Evolutionary conservation across 2,329 filamentous ascomycete genomes (phyloP).

Genomic region (Phoma sp.): DNA sequence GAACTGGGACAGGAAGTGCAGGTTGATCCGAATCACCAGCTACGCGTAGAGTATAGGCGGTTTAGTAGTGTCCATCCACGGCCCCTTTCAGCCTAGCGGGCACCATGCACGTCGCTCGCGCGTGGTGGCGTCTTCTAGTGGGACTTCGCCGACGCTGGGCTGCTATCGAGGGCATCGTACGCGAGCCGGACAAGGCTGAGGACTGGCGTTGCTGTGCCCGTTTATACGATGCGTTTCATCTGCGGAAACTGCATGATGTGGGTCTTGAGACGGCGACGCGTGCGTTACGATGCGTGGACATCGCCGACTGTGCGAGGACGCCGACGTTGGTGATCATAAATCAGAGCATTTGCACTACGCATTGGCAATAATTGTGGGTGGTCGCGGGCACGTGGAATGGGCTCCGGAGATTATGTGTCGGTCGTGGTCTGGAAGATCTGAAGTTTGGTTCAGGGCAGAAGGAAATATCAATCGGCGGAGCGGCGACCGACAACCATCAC

Average conservation of each 20-base stretch:
- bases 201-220: slow-evolving; percentile 8
- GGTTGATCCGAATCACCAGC: slow-evolving; percentile 20
- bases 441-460: slow-evolving; percentile 1
- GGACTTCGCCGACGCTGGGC: slow-evolving; percentile 12
- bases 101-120: slow-evolving; percentile 22
- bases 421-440: background rate
- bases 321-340: background rate
- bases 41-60: slow-evolving; percentile 4
- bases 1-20: slow-evolving; percentile 20
- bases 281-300: background rate
- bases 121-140: slow-evolving; percentile 21
- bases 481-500: too few species aligned
- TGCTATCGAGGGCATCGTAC: background rate
- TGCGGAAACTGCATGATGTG: background rate
- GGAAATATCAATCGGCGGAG: background rate
- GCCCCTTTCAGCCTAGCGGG: slow-evolving; percentile 21
- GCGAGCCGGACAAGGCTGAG: slow-evolving; percentile 9
- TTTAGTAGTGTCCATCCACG: slow-evolving; percentile 18
- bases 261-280: background rate
- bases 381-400: slow-evolving; percentile 4
- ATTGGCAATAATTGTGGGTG: background rate
- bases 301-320: slow-evolving; percentile 9
- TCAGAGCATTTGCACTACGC: background rate
- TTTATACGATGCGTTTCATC: slow-evolving; percentile 11
- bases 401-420: slow-evolving; percentile 14